Evolutionary conservation across 2,329 filamentous ascomycete species (phyloP).

Genomic region (Hypoxylon rubiginosum): DNA sequence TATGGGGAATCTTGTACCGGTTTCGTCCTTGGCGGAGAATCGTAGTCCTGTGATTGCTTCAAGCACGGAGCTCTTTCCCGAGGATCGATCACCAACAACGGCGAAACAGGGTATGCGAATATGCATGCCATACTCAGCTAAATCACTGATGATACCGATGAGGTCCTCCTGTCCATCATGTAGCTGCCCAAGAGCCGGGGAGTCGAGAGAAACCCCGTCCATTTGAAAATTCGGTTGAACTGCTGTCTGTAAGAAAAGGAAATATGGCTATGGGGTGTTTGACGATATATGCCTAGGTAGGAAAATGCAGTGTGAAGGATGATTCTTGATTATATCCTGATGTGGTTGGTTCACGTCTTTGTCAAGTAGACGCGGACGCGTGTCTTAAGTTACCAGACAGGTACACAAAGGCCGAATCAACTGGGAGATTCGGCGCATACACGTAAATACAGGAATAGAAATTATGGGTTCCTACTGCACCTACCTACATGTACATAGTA

Average conservation of each 20-base stretch:
- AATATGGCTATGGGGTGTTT: neutral
- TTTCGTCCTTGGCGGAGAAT: constrained; percentile 67
- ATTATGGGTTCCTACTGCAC: too few relatives aligned
- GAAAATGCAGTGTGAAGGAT: neutral
- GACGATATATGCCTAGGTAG: neutral
- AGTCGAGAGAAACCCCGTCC: constrained; percentile 45
- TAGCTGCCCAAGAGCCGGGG: constrained; percentile 56
- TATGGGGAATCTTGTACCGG: constrained; percentile 73
- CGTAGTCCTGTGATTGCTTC: constrained; percentile 73
- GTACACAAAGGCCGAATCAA: neutral
- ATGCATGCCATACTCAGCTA: constrained; percentile 64
- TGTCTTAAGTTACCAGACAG: neutral
- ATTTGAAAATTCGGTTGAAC: constrained; percentile 11
- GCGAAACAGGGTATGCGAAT: constrained; percentile 67
- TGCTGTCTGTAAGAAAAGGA: neutral
- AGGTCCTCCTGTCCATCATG: constrained; percentile 62
- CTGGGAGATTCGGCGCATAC: neutral
- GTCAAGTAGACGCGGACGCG: neutral
- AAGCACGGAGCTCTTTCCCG: constrained; percentile 74
- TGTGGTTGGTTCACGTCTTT: neutral
- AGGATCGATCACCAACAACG: constrained; percentile 71
- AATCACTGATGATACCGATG: constrained; percentile 65
- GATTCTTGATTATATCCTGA: neutral
- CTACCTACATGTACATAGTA: too few relatives aligned
- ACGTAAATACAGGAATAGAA: too few relatives aligned